phyloP scores from a whole-genome alignment of 2,329 filamentous ascomycete genomes.

The Aspergillus sojae region DNA sequence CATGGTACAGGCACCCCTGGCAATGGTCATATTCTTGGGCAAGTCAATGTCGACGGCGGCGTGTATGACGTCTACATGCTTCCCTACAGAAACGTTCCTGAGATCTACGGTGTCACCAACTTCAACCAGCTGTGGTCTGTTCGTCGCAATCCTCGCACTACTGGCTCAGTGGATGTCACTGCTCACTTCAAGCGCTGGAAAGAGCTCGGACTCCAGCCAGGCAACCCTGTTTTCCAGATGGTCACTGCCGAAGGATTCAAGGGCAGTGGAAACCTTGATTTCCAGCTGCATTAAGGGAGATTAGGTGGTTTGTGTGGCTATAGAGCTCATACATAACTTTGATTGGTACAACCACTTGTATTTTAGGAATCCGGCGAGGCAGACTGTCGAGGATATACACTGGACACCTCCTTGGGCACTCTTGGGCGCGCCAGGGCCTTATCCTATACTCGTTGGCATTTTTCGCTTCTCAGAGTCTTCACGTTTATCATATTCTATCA shows the following conservation, averaged over 20 bases:
- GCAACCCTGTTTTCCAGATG: constrained; percentile 5
- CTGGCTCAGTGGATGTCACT: constrained; percentile 1
- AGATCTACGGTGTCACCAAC: constrained; percentile 10
- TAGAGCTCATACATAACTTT: too few species aligned
- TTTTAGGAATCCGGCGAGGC: too few species aligned
- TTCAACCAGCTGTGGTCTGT: constrained; percentile 10
- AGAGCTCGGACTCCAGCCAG: constrained; percentile 1
- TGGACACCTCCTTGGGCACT: too few species aligned
- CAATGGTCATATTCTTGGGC: constrained; percentile 8
- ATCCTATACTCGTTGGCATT: too few species aligned
- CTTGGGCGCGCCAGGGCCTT: too few species aligned
- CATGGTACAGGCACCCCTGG: neutral
- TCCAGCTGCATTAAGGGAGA: neutral
- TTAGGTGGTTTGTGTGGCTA: too few species aligned
- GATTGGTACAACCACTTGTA: too few species aligned
- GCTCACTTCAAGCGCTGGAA: constrained; percentile 7
- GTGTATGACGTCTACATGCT: constrained; percentile 6
- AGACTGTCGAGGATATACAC: too few species aligned
- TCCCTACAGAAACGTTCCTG: constrained; percentile 7
- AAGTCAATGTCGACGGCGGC: constrained; percentile 4
- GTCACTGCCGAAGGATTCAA: constrained; percentile 4
- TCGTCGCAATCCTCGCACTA: constrained; percentile 2
- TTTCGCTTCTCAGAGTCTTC: too few species aligned
- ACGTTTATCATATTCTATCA: too few species aligned
- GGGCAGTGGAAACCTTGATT: neutral